phyloP scores from a whole-genome alignment of 2,329 filamentous ascomycete species.

The Nothophaeocryptopus gaeumannii region DNA sequence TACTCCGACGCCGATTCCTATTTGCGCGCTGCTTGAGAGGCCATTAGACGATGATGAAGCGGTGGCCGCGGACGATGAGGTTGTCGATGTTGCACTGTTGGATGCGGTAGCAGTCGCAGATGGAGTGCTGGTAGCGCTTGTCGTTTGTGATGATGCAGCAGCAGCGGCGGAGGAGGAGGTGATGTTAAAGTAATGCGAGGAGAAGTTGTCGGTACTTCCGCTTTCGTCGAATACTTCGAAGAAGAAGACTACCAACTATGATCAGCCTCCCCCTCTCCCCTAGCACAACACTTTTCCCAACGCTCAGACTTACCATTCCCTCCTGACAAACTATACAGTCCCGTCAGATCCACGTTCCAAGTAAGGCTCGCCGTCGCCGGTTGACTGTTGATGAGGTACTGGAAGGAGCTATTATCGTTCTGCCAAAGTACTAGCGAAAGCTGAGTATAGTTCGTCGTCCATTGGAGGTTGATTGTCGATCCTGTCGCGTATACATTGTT shows the following conservation, averaged over 20 bases:
- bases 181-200: neutral
- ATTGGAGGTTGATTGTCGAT: neutral
- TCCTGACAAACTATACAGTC: neutral
- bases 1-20: neutral
- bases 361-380: neutral
- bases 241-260: neutral
- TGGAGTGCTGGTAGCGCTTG: neutral
- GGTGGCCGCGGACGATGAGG: neutral
- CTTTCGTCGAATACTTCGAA: neutral
- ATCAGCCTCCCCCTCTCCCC: neutral
- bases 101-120: neutral
- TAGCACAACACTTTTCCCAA: neutral
- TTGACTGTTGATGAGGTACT: neutral
- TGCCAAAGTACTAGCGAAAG: constrained; percentile 1
- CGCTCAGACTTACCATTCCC: constrained; percentile 36
- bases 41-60: neutral
- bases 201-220: neutral
- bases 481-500: neutral
- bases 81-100: neutral
- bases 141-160: neutral
- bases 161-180: neutral
- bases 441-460: neutral
- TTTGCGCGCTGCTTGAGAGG: neutral
- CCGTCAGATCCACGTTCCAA: neutral
- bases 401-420: neutral